Base-by-base conservation (phyloP, 2,329 filamentous ascomycete species). In the Balansia obtecta region DNA sequence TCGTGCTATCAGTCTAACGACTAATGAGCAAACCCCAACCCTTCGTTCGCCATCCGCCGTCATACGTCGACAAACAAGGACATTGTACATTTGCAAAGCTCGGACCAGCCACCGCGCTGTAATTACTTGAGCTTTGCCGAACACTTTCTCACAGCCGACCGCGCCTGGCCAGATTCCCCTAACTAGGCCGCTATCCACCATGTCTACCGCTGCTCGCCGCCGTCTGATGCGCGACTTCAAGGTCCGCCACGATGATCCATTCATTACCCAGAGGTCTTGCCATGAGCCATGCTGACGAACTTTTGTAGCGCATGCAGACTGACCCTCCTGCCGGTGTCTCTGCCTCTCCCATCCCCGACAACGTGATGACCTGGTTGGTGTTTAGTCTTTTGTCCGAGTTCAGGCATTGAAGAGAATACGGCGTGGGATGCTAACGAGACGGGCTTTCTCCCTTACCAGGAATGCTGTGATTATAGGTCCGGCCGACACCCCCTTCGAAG, bases 221-320 rank as follows among this genome's bases (percentile, higher is more conserved):
- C 88, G 93, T 66, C 76, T 98, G 68, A 97, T 98, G 93, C 87
- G 93, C 68, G 93, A 97, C 75, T 97, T 97, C 80, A 97, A 97
- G 86, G 89, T 94, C 68, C 53, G 79, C 65, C 57, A 53, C 41
- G 12, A 12, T 3, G 11, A 34, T 12, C 41, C 12, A 37, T 32
- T 37, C 12, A 37, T 32, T 37, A 20, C 13, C 7, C 37, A 34
- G 10, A n/a, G 11, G 16, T n/a, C 2, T 15, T 6, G 27, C 27
- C 7, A 22, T 11, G 5, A 27, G 4, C 33, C 50, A 20, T 20
- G 13, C 42, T 50, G 13, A 32, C n/a, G 16, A 41, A 50, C 53
- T 58, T 30, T 34, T 27, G 50, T 65, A 95, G 90, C 89, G 93
- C 70, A 98, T 98, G 91, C 93, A 98, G 73, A 97, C 91, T 44